Base-by-base conservation (phyloP, 31 red algal species). In the Bonnemaisonia californica region DNA sequence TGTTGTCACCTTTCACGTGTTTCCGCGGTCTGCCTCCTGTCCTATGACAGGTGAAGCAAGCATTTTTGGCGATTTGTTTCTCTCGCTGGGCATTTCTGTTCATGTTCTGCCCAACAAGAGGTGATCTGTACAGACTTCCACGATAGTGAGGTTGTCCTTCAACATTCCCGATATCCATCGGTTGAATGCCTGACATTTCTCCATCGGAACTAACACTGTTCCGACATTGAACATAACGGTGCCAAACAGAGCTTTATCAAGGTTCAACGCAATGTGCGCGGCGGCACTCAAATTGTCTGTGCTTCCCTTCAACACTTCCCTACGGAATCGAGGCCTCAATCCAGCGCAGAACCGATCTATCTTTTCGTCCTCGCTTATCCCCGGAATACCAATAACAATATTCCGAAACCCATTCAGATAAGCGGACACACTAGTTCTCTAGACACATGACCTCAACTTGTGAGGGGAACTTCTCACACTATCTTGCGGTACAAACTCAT, bases 11-110 rank as follows among this genome's bases (percentile, higher is more conserved):
- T n/a, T n/a, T n/a, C n/a, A n/a, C n/a, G n/a, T 86, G 82, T 40
- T 75, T 86, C 57, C 56, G 76, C 23, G 84, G 84, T 36, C 72
- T 77, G 29, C 73, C 78, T 32, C 84, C 47, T 19, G 37, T 13
- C 23, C 71, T 79, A 26, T 87, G 84, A 56, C 62, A 87, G 13
- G 45, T 79, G 48, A 87, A 87, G 39, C 84, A 87, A 5, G 62
- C 59, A 27, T 87, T 79, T 26, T 71, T 87, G 21, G 58, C 3
- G 4, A 78, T 55, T 1, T 77, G 62, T 24, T 12, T 18, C 18
- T 65, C 24, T 24, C 13, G 24, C 24, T 26, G 24, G 12, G 12
- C 21, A 65, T 0, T 65, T 12, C 16, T 65, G 24, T 65, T 65
- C 12, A n/a, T n/a, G n/a, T n/a, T n/a, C n/a, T n/a, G n/a, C n/a